phyloP scores from a whole-genome alignment of 768 basidiomycete species.

The Rhodosporidiobolus sp. region DNA sequence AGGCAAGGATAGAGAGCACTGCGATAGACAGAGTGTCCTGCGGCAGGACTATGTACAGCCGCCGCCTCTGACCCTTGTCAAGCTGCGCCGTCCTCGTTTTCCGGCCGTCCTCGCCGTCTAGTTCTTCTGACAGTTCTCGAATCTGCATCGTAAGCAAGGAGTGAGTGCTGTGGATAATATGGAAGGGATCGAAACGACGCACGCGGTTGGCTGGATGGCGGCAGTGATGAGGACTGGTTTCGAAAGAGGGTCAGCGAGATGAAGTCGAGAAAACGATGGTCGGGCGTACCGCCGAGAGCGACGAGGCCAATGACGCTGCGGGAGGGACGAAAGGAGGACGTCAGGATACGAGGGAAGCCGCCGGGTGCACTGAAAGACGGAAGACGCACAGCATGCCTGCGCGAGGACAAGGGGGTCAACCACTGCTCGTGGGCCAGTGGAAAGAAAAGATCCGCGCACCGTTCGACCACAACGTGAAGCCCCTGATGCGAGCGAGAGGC shows the following conservation, averaged over 20 bases:
- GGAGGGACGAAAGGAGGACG: neutral
- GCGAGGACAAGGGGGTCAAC: too few relatives aligned
- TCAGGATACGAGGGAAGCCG: neutral
- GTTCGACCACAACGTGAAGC: slow-evolving; percentile 1
- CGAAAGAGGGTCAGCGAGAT: neutral
- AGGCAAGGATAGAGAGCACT: too few relatives aligned
- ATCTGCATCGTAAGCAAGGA: neutral
- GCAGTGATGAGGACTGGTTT: neutral
- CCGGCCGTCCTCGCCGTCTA: neutral
- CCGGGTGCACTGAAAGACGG: too few relatives aligned
- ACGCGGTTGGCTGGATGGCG: neutral
- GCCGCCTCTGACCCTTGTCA: neutral
- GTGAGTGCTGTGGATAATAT: neutral
- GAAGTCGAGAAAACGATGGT: too few relatives aligned
- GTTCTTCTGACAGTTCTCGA: slow-evolving; percentile 3
- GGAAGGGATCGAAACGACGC: neutral
- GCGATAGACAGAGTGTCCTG: too few relatives aligned
- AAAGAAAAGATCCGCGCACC: neutral
- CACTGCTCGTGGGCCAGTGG: too few relatives aligned
- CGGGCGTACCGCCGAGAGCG: neutral
- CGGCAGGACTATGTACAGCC: too few relatives aligned
- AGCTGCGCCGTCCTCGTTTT: neutral
- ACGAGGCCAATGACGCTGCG: neutral
- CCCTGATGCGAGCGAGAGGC: neutral
- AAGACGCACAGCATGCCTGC: slow-evolving; percentile 1